phyloP scores from a whole-genome alignment of 148 eudicot genomes.

The Silene latifolia region DNA sequence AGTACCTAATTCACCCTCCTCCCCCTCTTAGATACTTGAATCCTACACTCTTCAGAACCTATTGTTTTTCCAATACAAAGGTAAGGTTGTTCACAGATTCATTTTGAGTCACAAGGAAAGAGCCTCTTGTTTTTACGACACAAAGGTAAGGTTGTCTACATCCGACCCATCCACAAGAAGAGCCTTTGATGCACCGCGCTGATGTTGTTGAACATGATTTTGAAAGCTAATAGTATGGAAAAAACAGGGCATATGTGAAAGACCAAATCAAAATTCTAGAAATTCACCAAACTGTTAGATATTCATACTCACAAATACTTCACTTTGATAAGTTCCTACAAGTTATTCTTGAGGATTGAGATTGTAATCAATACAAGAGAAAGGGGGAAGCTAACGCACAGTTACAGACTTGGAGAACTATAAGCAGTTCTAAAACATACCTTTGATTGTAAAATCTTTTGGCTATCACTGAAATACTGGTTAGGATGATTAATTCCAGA shows the following conservation, averaged over 20 bases:
- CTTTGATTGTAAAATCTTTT: slow-evolving; percentile 51
- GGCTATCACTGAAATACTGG: slow-evolving; percentile 81
- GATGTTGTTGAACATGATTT: not conserved
- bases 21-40: too few relatives aligned
- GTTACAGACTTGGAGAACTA: not conserved
- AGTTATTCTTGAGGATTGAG: not conserved
- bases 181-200: not conserved
- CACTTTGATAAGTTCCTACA: not conserved
- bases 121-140: not conserved
- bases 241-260: not conserved
- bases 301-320: not conserved
- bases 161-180: not conserved
- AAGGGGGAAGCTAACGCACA: not conserved
- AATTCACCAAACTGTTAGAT: not conserved
- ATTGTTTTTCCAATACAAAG: not conserved
- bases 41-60: too few relatives aligned
- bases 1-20: too few relatives aligned
- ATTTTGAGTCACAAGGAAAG: not conserved
- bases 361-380: not conserved
- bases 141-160: not conserved
- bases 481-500: slow-evolving; percentile 92
- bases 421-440: slow-evolving; percentile 23
- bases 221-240: not conserved
- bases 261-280: not conserved
- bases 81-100: not conserved